phyloP scores from a whole-genome alignment of 306 rosid species.

The Gynostemma pentaphyllum region DNA sequence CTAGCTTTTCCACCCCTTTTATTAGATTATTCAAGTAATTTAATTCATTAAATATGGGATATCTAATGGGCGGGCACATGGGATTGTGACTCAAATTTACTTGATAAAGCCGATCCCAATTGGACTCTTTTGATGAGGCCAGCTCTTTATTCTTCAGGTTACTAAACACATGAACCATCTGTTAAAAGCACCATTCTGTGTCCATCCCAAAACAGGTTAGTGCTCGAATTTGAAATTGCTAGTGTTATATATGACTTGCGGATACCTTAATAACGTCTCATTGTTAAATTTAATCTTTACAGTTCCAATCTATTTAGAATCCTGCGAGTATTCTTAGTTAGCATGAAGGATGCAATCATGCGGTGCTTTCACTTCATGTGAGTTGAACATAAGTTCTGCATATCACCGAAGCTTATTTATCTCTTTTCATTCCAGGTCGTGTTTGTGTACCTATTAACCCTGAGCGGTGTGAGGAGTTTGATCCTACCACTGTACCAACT shows the following conservation, averaged over 20 bases:
- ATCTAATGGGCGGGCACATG: background rate
- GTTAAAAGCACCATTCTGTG: conserved; percentile 83
- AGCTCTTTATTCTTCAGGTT: conserved; percentile 39
- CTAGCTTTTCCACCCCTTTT: conserved; percentile 6
- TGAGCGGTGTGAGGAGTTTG: conserved; percentile 60
- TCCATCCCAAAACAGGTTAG: conserved; percentile 78
- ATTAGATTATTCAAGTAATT: background rate
- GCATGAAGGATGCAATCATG: background rate
- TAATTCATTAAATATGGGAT: background rate
- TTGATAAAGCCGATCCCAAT: background rate
- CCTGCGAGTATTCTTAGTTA: background rate
- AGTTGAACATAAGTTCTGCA: background rate
- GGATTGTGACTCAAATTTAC: background rate
- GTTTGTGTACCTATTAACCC: conserved; percentile 85
- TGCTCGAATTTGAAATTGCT: background rate
- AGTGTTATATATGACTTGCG: background rate
- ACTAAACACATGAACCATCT: conserved; percentile 88
- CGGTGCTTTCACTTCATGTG: background rate
- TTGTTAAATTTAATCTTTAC: background rate
- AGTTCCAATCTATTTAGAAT: background rate
- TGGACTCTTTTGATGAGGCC: background rate
- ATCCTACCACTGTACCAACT: conserved; percentile 76
- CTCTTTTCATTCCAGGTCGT: conserved; percentile 39
- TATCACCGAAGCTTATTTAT: background rate
- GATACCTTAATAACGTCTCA: background rate